A percentile compares a stretch with the other conserved stretches of the same genome.
Conservation (phyloP, 441 rosid genomes). For the Jatropha podagrica region DNA sequence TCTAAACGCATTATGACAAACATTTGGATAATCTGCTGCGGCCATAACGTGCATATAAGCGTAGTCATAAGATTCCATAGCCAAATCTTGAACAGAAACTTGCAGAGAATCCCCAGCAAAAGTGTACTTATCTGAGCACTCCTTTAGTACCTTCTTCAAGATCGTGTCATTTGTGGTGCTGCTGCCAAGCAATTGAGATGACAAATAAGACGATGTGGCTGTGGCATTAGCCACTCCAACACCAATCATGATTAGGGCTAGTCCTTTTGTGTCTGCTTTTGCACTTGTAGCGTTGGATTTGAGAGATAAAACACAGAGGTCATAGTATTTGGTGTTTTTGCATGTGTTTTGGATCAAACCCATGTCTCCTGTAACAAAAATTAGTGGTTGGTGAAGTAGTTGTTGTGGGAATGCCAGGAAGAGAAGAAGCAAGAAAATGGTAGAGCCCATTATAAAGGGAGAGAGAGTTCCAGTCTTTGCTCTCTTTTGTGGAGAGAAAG, state of each 20-base stretch:
- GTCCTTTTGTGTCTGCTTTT: slow-evolving; percentile 59
- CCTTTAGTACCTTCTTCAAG: slow-evolving; percentile 44
- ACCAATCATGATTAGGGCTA: slow-evolving; percentile 60
- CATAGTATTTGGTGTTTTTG: slow-evolving; percentile 60
- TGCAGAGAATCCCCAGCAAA: slow-evolving; percentile 59
- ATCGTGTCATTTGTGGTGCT: slow-evolving; percentile 27
- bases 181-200: slow-evolving; percentile 31
- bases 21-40: slow-evolving; percentile 70
- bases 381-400: background rate
- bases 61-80: slow-evolving; percentile 53
- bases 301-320: slow-evolving; percentile 74
- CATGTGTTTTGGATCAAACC: slow-evolving; percentile 62
- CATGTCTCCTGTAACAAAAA: slow-evolving; percentile 27
- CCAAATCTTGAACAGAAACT: slow-evolving; percentile 47
- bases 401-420: slow-evolving; percentile 18
- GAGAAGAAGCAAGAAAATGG: slow-evolving; percentile 18
- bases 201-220: slow-evolving; percentile 59
- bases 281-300: slow-evolving; percentile 58
- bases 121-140: slow-evolving; percentile 70
- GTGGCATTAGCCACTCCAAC: slow-evolving; percentile 69
- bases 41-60: slow-evolving; percentile 72
- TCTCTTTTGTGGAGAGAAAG: background rate
- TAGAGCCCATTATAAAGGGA: slow-evolving; percentile 10
- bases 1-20: slow-evolving; percentile 60
- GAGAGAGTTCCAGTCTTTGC: background rate